Evolutionary conservation across 2,329 filamentous ascomycete genomes (phyloP).

Genomic region (Pyrenophora tritici-repentis): DNA sequence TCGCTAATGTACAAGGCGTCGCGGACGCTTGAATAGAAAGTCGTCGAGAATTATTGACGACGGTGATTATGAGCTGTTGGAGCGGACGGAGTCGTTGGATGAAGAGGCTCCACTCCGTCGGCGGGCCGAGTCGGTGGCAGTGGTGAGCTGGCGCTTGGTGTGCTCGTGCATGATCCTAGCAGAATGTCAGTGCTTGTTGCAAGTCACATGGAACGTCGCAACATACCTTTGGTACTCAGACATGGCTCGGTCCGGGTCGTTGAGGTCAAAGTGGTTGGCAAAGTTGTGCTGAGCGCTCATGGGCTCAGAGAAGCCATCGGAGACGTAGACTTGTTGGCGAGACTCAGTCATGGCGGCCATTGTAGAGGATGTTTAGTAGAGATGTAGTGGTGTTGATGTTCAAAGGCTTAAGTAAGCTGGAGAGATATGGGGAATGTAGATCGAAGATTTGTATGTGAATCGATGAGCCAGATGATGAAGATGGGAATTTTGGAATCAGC

Average conservation of each 20-base stretch:
- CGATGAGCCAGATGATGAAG: not conserved
- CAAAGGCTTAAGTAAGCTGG: not conserved
- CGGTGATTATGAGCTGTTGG: slow-evolving; percentile 23
- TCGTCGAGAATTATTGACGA: not conserved
- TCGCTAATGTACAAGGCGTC: slow-evolving; percentile 8
- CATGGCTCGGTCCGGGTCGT: slow-evolving; percentile 47
- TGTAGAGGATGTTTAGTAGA: not conserved
- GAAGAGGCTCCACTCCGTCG: slow-evolving; percentile 38
- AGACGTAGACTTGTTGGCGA: slow-evolving; percentile 43
- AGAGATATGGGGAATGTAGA: slow-evolving; percentile 6
- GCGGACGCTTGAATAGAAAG: slow-evolving; percentile 3
- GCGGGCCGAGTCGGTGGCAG: slow-evolving; percentile 52
- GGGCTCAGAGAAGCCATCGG: slow-evolving; percentile 49
- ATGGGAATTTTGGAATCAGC: not conserved
- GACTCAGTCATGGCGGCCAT: slow-evolving; percentile 31
- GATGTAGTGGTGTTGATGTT: not conserved
- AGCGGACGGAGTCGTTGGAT: slow-evolving; percentile 23
- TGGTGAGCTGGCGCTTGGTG: slow-evolving; percentile 55
- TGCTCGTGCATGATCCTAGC: slow-evolving; percentile 56
- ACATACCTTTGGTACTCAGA: slow-evolving; percentile 52
- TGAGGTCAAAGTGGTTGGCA: slow-evolving; percentile 50
- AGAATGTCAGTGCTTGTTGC: slow-evolving; percentile 14
- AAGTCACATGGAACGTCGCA: not conserved
- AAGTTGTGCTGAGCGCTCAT: slow-evolving; percentile 52
- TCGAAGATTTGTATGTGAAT: slow-evolving; percentile 8